A percentile compares a stretch with the other conserved stretches of the same genome.
These are phyloP conservation scores for Lachnellula cervina DNA, from an alignment of 2,329 filamentous ascomycete genomes.

Conservation along the genomic window DNA sequence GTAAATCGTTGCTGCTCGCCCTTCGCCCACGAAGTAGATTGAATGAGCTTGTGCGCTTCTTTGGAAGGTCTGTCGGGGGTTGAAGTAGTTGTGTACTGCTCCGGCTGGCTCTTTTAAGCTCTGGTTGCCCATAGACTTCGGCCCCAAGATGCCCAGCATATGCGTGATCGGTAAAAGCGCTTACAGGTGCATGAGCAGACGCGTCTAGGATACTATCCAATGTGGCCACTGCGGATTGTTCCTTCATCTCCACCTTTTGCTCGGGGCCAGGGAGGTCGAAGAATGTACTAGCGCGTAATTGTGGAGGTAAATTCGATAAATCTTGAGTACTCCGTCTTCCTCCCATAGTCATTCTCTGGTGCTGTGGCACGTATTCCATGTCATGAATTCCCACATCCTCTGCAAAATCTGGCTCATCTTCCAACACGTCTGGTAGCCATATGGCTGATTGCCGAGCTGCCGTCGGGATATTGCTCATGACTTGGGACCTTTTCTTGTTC, in stretches of 20 bases:
- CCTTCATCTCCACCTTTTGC: constrained; percentile 54
- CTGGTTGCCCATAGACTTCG: constrained; percentile 65
- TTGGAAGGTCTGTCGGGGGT: constrained; percentile 26
- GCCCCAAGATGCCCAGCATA: constrained; percentile 71
- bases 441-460: constrained; percentile 36
- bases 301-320: constrained; percentile 64
- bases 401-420: constrained; percentile 18
- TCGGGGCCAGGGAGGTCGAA: constrained; percentile 66
- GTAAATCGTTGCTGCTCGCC: constrained; percentile 20
- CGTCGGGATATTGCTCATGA: constrained; percentile 59
- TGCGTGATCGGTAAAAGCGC: constrained; percentile 84
- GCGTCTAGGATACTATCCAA: constrained; percentile 90
- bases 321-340: constrained; percentile 30
- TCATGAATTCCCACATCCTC: constrained; percentile 23
- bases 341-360: constrained; percentile 30
- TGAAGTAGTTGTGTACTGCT: constrained; percentile 35
- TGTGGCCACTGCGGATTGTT: constrained; percentile 81
- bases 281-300: constrained; percentile 84
- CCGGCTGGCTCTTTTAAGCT: constrained; percentile 45
- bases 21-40: constrained; percentile 38
- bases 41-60: constrained; percentile 45
- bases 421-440: constrained; percentile 32
- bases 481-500: constrained; percentile 68
- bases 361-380: constrained; percentile 31
- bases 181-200: constrained; percentile 80